These are phyloP conservation scores for Trichoderma harzianum DNA, from an alignment of 2,329 filamentous ascomycete genomes.

Conservation along the genomic window DNA sequence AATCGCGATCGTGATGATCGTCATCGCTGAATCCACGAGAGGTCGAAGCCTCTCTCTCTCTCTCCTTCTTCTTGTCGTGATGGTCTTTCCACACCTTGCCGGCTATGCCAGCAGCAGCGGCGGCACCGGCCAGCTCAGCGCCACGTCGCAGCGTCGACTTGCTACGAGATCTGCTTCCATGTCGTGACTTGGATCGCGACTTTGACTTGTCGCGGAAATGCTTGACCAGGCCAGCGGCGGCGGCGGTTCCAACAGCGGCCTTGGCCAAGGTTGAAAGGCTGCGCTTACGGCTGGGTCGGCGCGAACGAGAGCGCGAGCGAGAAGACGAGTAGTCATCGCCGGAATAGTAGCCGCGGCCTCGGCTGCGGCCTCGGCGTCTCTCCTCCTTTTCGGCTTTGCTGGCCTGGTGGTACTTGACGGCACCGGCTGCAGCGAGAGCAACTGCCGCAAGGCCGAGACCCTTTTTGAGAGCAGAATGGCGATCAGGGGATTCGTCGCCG, in stretches of 20 bases:
- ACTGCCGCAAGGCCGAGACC: conserved; percentile 61
- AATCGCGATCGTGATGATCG: conserved; percentile 35
- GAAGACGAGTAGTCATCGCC: conserved; percentile 42
- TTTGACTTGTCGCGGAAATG: conserved; percentile 54
- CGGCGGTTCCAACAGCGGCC: conserved; percentile 55
- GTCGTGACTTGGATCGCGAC: conserved; percentile 30
- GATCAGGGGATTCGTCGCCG: conserved; percentile 38
- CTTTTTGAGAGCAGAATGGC: conserved; percentile 53
- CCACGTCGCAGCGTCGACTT: conserved; percentile 50
- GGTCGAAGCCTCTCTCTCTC: conserved; percentile 17
- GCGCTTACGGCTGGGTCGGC: conserved; percentile 43
- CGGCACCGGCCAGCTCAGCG: conserved; percentile 59
- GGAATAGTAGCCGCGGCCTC: conserved; percentile 43
- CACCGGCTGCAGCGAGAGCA: conserved; percentile 61
- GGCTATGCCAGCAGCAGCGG: conserved; percentile 57
- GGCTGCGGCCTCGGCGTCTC: conserved; percentile 52
- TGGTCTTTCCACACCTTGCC: conserved; percentile 60
- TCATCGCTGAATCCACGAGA: conserved; percentile 35
- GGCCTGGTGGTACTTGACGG: conserved; percentile 60
- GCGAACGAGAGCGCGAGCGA: conserved; percentile 37
- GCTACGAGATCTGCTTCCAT: conserved; percentile 38
- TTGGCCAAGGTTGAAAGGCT: conserved; percentile 52
- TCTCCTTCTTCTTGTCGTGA: conserved; percentile 56
- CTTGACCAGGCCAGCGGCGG: conserved; percentile 56
- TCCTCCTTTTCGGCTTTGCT: conserved; percentile 61